phyloP scores from a whole-genome alignment of 2,329 filamentous ascomycete species.

The Neofusicoccum kwambonambiense region DNA sequence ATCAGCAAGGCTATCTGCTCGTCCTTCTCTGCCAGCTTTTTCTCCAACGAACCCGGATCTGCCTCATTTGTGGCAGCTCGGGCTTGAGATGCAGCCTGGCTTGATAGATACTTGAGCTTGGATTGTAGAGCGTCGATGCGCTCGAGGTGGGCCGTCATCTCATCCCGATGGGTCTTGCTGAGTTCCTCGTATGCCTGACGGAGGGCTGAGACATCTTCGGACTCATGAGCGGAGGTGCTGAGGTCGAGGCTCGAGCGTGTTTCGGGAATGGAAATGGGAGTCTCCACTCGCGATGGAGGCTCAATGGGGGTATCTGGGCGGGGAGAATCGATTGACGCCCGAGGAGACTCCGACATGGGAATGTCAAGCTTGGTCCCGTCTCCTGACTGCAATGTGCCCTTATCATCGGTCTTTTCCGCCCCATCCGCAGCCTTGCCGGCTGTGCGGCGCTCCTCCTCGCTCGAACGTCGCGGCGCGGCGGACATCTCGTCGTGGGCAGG shows the following conservation, averaged over 20 bases:
- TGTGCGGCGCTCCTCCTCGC: neutral
- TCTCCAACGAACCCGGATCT: slow-evolving; percentile 65
- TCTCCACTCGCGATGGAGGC: slow-evolving; percentile 1
- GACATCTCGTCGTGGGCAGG: neutral
- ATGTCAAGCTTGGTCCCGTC: neutral
- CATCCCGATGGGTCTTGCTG: slow-evolving; percentile 69
- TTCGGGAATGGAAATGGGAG: slow-evolving; percentile 18
- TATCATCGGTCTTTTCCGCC: slow-evolving; percentile 24
- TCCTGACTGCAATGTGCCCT: slow-evolving; percentile 8
- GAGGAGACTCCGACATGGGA: slow-evolving; percentile 24
- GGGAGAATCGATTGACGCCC: slow-evolving; percentile 35
- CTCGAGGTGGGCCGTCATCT: slow-evolving; percentile 80
- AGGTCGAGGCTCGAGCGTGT: slow-evolving; percentile 39
- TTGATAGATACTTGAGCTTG: slow-evolving; percentile 84
- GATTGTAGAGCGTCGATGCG: slow-evolving; percentile 88
- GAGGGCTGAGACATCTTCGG: slow-evolving; percentile 45
- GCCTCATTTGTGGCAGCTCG: slow-evolving; percentile 65
- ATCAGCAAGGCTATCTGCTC: slow-evolving; percentile 85
- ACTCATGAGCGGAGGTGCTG: neutral
- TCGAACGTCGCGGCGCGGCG: neutral
- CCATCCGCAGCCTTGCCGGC: neutral
- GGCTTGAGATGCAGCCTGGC: slow-evolving; percentile 74
- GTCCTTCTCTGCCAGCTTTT: slow-evolving; percentile 84
- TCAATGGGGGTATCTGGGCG: slow-evolving; percentile 27
- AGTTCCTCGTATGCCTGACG: slow-evolving; percentile 51